Evolutionary conservation across 225 moss, liverwort and hornwort genomes (phyloP).

Genomic region (Thuidium tamariscinum): DNA sequence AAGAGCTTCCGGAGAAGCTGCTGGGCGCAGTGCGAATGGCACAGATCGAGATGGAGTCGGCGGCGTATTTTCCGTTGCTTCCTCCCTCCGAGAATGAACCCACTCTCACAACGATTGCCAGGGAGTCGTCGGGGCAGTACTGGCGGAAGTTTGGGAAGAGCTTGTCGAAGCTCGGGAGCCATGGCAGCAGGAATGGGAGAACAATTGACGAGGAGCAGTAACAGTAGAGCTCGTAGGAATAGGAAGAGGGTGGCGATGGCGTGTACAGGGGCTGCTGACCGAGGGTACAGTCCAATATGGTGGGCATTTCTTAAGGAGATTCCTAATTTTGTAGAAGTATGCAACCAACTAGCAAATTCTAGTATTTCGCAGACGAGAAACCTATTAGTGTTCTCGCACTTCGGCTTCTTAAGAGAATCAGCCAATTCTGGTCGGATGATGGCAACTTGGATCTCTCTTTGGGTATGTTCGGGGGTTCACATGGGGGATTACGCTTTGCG

Average conservation of each 20-base stretch:
- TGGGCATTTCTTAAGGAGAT: neutral
- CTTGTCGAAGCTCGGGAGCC: constrained; percentile 31
- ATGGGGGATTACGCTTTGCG: neutral
- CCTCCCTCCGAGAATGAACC: neutral
- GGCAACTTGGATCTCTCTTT: neutral
- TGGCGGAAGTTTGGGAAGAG: constrained; percentile 60
- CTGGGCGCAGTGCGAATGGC: constrained; percentile 69
- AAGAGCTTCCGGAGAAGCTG: constrained; percentile 74
- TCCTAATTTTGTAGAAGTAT: constrained; percentile 32
- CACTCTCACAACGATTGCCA: neutral
- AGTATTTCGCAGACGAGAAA: constrained; percentile 7
- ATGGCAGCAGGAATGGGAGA: constrained; percentile 31
- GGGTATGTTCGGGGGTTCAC: neutral
- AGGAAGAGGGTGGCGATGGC: neutral
- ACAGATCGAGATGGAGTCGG: constrained; percentile 68
- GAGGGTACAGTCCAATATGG: neutral
- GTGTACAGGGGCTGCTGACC: neutral
- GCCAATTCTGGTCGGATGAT: neutral
- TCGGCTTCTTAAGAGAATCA: constrained; percentile 10
- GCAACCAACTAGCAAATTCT: neutral
- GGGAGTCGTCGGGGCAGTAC: constrained; percentile 15
- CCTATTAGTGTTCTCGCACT: constrained; percentile 4
- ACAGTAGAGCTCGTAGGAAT: neutral
- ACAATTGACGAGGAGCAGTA: constrained; percentile 16
- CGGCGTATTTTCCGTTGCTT: constrained; percentile 14